Evolutionary conservation across 345 rosid species (phyloP).

Genomic region (Noccaea caerulescens): DNA sequence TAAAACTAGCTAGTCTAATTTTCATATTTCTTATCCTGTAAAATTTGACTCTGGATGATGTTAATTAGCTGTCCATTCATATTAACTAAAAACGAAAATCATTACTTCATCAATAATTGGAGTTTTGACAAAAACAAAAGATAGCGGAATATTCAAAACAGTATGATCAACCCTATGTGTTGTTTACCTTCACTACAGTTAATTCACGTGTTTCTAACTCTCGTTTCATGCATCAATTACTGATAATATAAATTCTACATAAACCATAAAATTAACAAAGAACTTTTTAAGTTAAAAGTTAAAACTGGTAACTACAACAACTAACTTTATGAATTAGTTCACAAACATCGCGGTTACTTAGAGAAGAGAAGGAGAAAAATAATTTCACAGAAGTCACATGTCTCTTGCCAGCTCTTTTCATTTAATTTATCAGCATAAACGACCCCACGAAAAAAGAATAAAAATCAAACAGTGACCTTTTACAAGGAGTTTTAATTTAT

Average conservation of each 20-base stretch:
- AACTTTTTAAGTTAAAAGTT: background rate
- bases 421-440: constrained; percentile 14
- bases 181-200: constrained; percentile 13
- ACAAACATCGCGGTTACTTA: constrained; percentile 6
- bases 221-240: background rate
- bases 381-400: constrained; percentile 11
- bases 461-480: constrained; percentile 17
- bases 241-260: background rate
- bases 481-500: background rate
- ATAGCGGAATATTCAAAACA: background rate
- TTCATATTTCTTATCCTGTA: background rate
- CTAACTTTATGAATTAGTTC: background rate
- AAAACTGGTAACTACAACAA: background rate
- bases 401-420: constrained; percentile 29
- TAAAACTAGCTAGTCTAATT: background rate
- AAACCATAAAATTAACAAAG: background rate
- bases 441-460: background rate
- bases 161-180: constrained; percentile 29
- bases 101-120: constrained; percentile 27
- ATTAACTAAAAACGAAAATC: background rate
- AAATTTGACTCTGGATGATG: background rate
- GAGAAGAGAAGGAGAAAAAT: background rate
- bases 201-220: constrained; percentile 25
- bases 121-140: constrained; percentile 20
- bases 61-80: background rate